Percentiles rank a stretch among this genome's conserved stretches.
phyloP scores from a whole-genome alignment of 2,329 filamentous ascomycete species.

The Neoarthrinium moseri region DNA sequence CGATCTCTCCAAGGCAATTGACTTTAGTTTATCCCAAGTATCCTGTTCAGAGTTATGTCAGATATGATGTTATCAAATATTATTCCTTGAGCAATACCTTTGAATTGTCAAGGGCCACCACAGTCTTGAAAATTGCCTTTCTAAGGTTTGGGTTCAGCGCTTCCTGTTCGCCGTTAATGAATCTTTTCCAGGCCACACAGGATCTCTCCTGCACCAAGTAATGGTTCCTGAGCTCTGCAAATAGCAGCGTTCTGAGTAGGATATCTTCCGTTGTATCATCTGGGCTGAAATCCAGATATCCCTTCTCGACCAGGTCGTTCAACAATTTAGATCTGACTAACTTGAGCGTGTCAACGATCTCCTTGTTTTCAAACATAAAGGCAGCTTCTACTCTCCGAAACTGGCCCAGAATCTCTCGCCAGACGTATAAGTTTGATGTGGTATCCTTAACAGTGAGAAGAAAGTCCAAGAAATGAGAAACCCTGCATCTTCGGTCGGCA shows the following conservation, averaged over 20 bases:
- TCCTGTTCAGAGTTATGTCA: neutral
- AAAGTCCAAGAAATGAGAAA: conserved; percentile 7
- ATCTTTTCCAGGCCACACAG: neutral
- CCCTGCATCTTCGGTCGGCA: neutral
- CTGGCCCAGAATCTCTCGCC: conserved; percentile 7
- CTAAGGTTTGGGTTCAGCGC: conserved; percentile 9
- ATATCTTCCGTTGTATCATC: neutral
- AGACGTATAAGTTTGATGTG: neutral
- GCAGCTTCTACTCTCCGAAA: neutral
- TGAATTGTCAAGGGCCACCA: neutral
- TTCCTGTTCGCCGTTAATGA: conserved; percentile 1
- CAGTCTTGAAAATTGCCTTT: conserved; percentile 1
- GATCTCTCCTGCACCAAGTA: neutral
- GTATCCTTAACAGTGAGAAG: conserved; percentile 3
- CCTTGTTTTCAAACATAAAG: conserved; percentile 6
- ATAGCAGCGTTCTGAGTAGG: conserved; percentile 1
- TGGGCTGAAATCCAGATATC: neutral
- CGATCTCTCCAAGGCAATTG: neutral
- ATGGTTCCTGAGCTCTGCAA: conserved; percentile 7
- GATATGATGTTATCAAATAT: neutral
- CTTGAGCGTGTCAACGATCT: neutral
- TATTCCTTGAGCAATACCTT: neutral
- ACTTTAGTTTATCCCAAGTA: conserved; percentile 4
- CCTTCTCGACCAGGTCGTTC: neutral
- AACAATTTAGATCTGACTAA: neutral